Conservation (phyloP, 345 rosid genomes). For the Aegle marmelos region DNA sequence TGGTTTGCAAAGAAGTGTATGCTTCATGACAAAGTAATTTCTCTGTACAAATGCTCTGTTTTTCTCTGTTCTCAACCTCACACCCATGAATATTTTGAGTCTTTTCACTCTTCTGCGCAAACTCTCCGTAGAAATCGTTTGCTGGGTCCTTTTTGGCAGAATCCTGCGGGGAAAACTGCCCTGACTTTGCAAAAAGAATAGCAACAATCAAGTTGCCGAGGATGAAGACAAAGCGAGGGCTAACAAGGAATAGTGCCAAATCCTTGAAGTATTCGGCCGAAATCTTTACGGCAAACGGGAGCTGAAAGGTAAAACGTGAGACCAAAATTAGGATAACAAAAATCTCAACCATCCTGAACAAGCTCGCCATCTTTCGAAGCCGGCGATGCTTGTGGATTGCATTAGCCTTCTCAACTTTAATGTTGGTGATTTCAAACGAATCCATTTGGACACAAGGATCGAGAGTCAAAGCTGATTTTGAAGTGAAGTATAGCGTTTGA, state of each 20-base stretch:
- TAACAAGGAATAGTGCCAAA: slow-evolving; percentile 40
- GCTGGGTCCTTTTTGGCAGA: slow-evolving; percentile 22
- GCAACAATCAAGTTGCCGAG: slow-evolving; percentile 74
- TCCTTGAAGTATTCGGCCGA: slow-evolving; percentile 57
- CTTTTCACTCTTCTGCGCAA: slow-evolving; percentile 43
- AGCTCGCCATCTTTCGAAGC: slow-evolving; percentile 41
- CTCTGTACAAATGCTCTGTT: slow-evolving; percentile 29
- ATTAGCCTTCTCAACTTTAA: slow-evolving; percentile 56
- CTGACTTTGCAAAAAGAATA: slow-evolving; percentile 66
- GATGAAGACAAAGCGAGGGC: slow-evolving; percentile 75
- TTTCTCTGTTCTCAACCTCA: slow-evolving; percentile 26
- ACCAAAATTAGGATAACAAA: slow-evolving; percentile 49
- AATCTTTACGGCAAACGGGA: slow-evolving; percentile 54
- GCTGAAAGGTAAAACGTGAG: slow-evolving; percentile 51
- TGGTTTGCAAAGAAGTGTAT: slow-evolving; percentile 12
- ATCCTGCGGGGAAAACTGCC: slow-evolving; percentile 46
- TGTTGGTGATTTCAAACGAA: slow-evolving; percentile 41
- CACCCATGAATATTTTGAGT: slow-evolving; percentile 15
- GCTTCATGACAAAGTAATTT: slow-evolving; percentile 13
- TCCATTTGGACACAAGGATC: slow-evolving; percentile 43
- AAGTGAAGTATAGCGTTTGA: neutral
- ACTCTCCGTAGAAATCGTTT: slow-evolving; percentile 44
- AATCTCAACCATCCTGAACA: slow-evolving; percentile 60
- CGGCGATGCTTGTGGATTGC: slow-evolving; percentile 42
- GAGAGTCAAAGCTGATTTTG: neutral